Base-by-base conservation (phyloP, 1,139 yeast genomes). In the Nakaseomyces bracarensis region DNA sequence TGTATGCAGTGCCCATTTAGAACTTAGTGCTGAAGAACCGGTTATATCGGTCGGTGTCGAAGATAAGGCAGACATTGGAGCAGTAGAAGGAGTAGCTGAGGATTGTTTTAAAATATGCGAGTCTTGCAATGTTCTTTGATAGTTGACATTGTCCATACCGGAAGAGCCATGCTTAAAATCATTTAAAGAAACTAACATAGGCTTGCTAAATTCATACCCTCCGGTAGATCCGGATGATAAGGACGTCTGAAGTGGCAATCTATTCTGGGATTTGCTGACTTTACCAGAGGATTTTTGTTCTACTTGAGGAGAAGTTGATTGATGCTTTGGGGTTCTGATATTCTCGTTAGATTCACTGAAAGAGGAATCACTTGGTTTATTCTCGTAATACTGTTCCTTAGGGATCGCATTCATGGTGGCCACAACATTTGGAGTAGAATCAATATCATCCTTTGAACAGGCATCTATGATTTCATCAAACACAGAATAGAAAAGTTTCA, bases 401-500 rank as follows among this genome's bases (percentile, higher is more conserved):
- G 25, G 25, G n/a, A 33, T 21, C 14, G 26, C 36, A 14, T 14
- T 33, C 26, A 20, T 20, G 13, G 36, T 33, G 3, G 26, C 25
- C 11, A 20, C 26, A 4, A 33, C 25, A 20, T 33, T 33, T 10
- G 35, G 35, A n/a, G 16, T 30, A 6, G 25, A n/a, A 11, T 33
- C 36, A 21, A 33, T 33, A 3, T 33, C 36, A 13, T 33, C 36
- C 18, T 33, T 33, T n/a, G 36, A 13, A 11, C 36, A n/a, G 3
- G 38, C 36, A 18, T 49, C 54, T 4, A 57, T 42, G n/a, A 59
- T 53, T 3, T 47, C 48, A 42, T 51, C 52, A 42, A 58, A 59
- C 11, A 50, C 44, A 10, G 46, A 42, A 28, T 51, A 50, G 40
- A 59, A 59, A 27, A 40, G 16, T 20, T 46, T 43, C 35, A 47